These are phyloP conservation scores for Elsinoe arachidis DNA, from an alignment of 2,329 filamentous ascomycete genomes.

Conservation along the genomic window DNA sequence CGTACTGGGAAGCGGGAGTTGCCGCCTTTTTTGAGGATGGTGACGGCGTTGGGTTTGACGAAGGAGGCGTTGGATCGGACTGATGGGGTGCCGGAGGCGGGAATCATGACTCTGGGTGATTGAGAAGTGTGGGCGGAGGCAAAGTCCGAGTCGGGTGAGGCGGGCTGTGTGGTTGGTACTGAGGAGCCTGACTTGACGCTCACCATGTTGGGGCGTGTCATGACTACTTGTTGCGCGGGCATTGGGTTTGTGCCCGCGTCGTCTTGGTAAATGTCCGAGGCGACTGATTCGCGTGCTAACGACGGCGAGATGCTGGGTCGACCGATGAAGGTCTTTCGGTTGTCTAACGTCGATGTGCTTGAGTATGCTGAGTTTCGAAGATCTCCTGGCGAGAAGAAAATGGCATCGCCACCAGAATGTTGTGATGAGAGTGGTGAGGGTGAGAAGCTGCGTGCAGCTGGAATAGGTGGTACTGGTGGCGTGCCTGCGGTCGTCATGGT, in stretches of 20 bases:
- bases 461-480: conserved; percentile 89
- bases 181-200: conserved; percentile 63
- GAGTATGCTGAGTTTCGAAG: conserved; percentile 88
- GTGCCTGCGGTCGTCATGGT: conserved; percentile 36
- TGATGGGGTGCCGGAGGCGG: conserved; percentile 28
- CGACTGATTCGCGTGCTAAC: conserved; percentile 53
- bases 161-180: conserved; percentile 30
- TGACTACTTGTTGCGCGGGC: conserved; percentile 76
- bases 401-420: conserved; percentile 53
- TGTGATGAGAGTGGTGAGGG: conserved; percentile 50
- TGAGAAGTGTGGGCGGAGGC: conserved; percentile 16
- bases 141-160: conserved; percentile 42
- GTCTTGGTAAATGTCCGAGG: conserved; percentile 88
- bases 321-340: conserved; percentile 35
- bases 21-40: conserved; percentile 32
- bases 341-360: conserved; percentile 50
- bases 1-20: conserved; percentile 23
- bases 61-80: conserved; percentile 32
- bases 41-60: conserved; percentile 39
- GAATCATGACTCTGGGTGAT: conserved; percentile 32
- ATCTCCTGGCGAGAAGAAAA: conserved; percentile 89
- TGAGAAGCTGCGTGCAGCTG: conserved; percentile 42
- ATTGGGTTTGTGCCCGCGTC: conserved; percentile 72
- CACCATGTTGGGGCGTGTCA: conserved; percentile 84
- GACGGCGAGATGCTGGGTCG: conserved; percentile 43